Conservation (phyloP, 2,329 filamentous ascomycete species). For the Trichoderma brevicompactum region DNA sequence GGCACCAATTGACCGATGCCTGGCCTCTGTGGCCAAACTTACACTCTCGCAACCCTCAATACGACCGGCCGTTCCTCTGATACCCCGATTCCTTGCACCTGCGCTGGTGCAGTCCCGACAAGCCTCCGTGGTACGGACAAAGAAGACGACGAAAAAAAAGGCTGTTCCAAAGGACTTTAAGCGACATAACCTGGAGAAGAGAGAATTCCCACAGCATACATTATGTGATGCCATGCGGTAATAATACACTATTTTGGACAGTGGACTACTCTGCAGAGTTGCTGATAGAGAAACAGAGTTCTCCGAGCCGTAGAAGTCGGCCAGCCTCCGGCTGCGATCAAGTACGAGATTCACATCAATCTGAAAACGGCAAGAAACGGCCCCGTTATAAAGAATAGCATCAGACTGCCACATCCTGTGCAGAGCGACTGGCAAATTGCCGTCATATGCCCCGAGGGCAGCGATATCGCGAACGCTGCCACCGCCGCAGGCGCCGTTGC, state of each 20-base stretch:
- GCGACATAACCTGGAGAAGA: constrained; percentile 67
- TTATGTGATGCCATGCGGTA: constrained; percentile 93
- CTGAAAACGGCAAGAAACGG: constrained; percentile 84
- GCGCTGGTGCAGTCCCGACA: constrained; percentile 51
- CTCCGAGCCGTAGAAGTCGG: constrained; percentile 93
- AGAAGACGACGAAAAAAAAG: constrained; percentile 62
- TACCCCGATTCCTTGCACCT: constrained; percentile 57
- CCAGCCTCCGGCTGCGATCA: constrained; percentile 69
- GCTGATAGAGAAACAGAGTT: constrained; percentile 61
- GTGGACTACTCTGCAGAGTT: neutral
- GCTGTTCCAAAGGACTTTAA: constrained; percentile 67
- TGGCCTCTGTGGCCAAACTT: constrained; percentile 59
- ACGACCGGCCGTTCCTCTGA: constrained; percentile 49
- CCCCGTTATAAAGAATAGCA: constrained; percentile 81
- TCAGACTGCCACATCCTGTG: constrained; percentile 87
- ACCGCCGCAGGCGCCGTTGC: constrained; percentile 76
- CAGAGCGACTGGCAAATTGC: constrained; percentile 87
- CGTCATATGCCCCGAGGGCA: constrained; percentile 86
- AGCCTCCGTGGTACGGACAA: constrained; percentile 49
- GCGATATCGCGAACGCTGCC: constrained; percentile 73
- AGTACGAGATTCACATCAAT: constrained; percentile 88
- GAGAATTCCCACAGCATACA: constrained; percentile 69
- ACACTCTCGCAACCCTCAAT: constrained; percentile 47
- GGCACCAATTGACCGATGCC: constrained; percentile 57
- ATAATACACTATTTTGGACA: constrained; percentile 31